Percentiles rank a stretch among this genome's conserved stretches.
phyloP scores from a whole-genome alignment of 208 protist species.

The Trypanosoma scelopori region DNA sequence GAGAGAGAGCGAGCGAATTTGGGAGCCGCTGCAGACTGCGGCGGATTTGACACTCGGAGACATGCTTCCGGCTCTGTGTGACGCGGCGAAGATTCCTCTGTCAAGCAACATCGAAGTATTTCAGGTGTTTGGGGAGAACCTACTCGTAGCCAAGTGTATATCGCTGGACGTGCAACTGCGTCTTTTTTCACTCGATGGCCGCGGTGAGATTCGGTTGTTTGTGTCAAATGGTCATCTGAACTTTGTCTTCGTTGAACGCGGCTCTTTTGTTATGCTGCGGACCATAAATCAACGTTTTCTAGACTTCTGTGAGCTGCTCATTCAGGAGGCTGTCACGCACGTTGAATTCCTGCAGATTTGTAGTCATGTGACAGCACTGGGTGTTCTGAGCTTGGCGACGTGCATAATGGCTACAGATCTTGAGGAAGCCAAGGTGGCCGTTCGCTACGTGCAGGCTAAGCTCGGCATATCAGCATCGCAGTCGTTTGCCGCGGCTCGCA shows the following conservation, averaged over 20 bases:
- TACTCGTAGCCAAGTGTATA: constrained; percentile 53
- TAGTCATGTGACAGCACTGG: constrained; percentile 63
- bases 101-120: constrained; percentile 55
- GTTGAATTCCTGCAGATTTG: constrained; percentile 80
- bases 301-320: constrained; percentile 70
- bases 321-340: constrained; percentile 67
- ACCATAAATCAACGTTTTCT: constrained; percentile 71
- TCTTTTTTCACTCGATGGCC: constrained; percentile 43
- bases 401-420: constrained; percentile 46
- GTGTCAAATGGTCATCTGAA: constrained; percentile 56
- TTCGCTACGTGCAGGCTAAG: constrained; percentile 55
- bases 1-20: constrained; percentile 28
- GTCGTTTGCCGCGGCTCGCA: constrained; percentile 54
- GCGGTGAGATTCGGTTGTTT: constrained; percentile 50
- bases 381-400: constrained; percentile 58
- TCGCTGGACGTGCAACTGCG: constrained; percentile 32
- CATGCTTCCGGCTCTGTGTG: constrained; percentile 49
- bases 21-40: constrained; percentile 35
- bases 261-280: constrained; percentile 56
- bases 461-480: constrained; percentile 69
- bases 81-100: constrained; percentile 37
- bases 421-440: constrained; percentile 39
- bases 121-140: constrained; percentile 64
- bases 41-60: constrained; percentile 36
- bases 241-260: constrained; percentile 68